These are phyloP conservation scores for Isoetes taiwanensis DNA, from an alignment of 75 land plant genomes.

Conservation along the genomic window DNA sequence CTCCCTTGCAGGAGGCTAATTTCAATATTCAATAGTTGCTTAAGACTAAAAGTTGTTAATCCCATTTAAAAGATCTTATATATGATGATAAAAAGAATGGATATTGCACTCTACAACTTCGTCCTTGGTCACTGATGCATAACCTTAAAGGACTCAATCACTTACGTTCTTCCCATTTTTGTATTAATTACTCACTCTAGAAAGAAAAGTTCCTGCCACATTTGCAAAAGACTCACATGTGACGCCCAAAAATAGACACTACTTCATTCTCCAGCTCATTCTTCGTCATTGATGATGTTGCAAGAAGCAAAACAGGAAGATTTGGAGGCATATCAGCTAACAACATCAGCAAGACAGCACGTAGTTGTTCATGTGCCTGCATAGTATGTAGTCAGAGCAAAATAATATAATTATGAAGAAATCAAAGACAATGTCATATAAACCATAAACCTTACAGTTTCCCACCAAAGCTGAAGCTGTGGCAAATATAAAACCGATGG, in stretches of 20 bases:
- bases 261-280: constrained; percentile 34
- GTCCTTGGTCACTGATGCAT: no score
- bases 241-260: constrained; percentile 38
- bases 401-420: background rate
- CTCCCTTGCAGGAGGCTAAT: no score
- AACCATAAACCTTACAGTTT: constrained; percentile 82
- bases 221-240: constrained; percentile 56
- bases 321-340: constrained; percentile 85
- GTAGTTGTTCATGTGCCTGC: constrained; percentile 86
- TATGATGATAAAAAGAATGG: no score
- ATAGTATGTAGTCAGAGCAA: background rate
- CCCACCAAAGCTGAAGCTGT: constrained; percentile 95
- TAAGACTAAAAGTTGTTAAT: no score
- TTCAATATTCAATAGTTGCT: no score
- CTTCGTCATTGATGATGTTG: constrained; percentile 40
- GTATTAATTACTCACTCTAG: no score
- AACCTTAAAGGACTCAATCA: no score
- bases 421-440: no score
- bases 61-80: no score
- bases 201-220: no score
- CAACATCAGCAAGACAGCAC: constrained; percentile 71
- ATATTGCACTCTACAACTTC: no score
- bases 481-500: constrained; percentile 84
- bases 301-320: constrained; percentile 72
- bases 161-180: no score